These are phyloP conservation scores for Amorphotheca resinae DNA, from an alignment of 495 filamentous ascomycete species.

Conservation along the genomic window DNA sequence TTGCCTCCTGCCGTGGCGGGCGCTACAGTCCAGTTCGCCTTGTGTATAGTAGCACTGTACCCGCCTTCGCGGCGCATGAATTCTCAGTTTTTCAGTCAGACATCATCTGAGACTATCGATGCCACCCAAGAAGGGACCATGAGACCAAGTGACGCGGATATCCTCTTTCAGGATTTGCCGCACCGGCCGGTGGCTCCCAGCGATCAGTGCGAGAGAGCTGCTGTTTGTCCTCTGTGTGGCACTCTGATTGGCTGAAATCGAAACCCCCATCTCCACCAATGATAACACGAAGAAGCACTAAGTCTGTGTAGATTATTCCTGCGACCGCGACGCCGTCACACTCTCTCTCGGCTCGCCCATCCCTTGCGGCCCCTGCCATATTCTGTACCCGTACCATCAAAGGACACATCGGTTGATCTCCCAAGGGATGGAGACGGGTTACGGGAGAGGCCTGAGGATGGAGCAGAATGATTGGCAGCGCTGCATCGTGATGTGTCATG, in stretches of 20 bases:
- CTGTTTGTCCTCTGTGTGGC: background rate
- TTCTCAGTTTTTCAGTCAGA: constrained; percentile 8
- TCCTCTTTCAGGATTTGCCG: constrained; percentile 6
- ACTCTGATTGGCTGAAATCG: background rate
- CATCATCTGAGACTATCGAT: constrained; percentile 15
- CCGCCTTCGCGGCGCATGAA: constrained; percentile 11
- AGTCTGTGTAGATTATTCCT: too few relatives aligned
- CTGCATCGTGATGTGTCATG: constrained; percentile 20
- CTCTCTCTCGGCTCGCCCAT: background rate
- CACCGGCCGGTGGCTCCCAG: constrained; percentile 12
- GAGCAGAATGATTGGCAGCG: constrained; percentile 3
- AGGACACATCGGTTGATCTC: too few relatives aligned
- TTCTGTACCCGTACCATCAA: too few relatives aligned
- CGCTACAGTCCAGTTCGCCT: background rate
- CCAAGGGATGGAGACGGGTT: constrained; percentile 1
- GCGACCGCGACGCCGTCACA: constrained; percentile 9
- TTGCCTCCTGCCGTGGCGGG: too few relatives aligned
- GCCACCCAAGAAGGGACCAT: constrained; percentile 1
- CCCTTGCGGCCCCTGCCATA: constrained; percentile 1
- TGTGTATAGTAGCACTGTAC: background rate
- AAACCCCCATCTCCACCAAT: background rate
- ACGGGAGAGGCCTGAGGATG: constrained; percentile 2
- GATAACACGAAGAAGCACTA: too few relatives aligned
- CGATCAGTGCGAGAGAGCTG: constrained; percentile 10
- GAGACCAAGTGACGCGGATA: constrained; percentile 10